Evolutionary conservation across 192 early-diverging fungal species (phyloP).

Genomic region (Diversispora eburnea): DNA sequence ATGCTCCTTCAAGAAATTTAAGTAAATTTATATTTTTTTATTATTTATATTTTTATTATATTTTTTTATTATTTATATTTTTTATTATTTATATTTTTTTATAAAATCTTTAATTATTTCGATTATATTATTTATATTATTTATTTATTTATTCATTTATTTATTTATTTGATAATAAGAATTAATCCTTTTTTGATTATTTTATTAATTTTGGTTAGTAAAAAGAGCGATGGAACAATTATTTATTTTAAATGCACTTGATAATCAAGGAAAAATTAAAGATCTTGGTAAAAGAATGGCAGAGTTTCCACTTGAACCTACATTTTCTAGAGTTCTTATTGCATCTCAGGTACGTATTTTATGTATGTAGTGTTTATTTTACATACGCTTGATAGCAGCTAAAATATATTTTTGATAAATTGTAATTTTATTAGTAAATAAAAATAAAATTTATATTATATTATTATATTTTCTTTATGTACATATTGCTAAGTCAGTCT

Average conservation of each 20-base stretch:
- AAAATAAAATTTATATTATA: constrained; percentile 23
- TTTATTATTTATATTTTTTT: too few species aligned
- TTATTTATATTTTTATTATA: too few species aligned
- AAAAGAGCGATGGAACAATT: constrained; percentile 84
- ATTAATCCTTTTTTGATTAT: background rate
- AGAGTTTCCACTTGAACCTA: constrained; percentile 88
- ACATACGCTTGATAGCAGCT: constrained; percentile 5
- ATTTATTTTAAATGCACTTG: constrained; percentile 82
- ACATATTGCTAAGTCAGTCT: constrained; percentile 27
- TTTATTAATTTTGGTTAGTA: constrained; percentile 34
- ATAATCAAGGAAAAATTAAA: constrained; percentile 77
- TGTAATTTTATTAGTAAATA: background rate
- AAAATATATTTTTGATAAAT: background rate
- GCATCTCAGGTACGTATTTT: constrained; percentile 77
- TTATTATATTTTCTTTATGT: background rate
- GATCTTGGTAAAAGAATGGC: constrained; percentile 79
- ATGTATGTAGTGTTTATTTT: too few species aligned
- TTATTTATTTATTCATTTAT: background rate
- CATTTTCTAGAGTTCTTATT: constrained; percentile 84
- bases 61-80: too few species aligned
- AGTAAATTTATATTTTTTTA: constrained; percentile 43
- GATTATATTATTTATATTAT: too few species aligned
- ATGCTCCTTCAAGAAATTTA: constrained; percentile 72
- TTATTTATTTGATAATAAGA: background rate
- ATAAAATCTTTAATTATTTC: too few species aligned